Base-by-base conservation (phyloP, 116 monocot genomes). In the Thalassia testudinum region DNA sequence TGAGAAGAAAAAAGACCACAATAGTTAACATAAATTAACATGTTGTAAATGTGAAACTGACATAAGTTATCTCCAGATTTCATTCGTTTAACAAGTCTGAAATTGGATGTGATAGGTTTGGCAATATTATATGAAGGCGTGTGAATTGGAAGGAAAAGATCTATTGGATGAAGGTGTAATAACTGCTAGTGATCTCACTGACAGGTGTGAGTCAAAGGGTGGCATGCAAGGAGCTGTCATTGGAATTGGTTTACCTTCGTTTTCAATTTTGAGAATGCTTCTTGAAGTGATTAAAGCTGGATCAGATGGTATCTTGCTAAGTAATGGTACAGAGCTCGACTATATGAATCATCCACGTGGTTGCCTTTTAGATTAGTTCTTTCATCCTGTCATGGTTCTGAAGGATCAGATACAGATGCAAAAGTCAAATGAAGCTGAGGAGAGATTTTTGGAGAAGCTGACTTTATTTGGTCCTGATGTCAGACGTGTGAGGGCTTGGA, bases 341-440 rank as follows among this genome's bases (percentile, higher is more conserved):
- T 66, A 86, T 15, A 28, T 49, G 37, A 92, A 92, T 62, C 68
- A 75, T 0, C 92, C 92, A 18, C 62, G 83, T 26, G 92, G 87
- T 25, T 63, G 74, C 21, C 45, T 92, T 1, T 27, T 92, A 34
- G 83, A 87, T 57, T 92, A 87, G 87, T 87, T 92, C 62, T 87
- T 92, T 60, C 77, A 92, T 23, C 92, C 92, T 54, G 52, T 92
- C 24, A 69, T 80, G 75, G 87, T 92, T 28, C 44, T 92, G 12
- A 87, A 83, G 53, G 92, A 92, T 66, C 92, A 92, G 68, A 87
- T 87, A 34, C 77, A 59, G 50, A 70, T 75, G 43, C 63, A 83
- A 49, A 65, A 66, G 12, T 26, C 87, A 78, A 62, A 13, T 4
- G 80, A 75, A 8, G 72, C 74, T 47, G 92, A 91, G 58, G 48